phyloP scores from a whole-genome alignment of 176 grass and related monocot genomes.

The Dactylis glomerata region DNA sequence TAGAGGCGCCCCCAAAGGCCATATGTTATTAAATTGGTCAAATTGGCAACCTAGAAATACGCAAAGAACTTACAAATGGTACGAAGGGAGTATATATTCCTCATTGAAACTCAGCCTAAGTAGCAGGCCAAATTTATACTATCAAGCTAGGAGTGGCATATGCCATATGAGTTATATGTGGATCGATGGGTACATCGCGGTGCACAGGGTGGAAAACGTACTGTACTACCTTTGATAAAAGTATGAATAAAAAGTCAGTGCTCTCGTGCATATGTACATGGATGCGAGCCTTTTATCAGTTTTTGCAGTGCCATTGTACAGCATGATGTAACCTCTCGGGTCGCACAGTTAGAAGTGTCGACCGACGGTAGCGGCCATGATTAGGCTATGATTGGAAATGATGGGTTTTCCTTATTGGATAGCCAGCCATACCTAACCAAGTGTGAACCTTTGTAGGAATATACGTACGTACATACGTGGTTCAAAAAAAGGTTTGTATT shows the following conservation, averaged over 20 bases:
- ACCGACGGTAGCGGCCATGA: slow-evolving; percentile 30
- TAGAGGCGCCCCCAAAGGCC: too few relatives aligned
- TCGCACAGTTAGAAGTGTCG: slow-evolving; percentile 18
- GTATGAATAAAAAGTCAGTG: not conserved
- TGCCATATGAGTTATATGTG: not conserved
- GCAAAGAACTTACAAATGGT: too few relatives aligned
- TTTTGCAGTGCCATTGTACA: slow-evolving; percentile 29
- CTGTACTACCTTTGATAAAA: not conserved
- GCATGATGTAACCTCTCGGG: slow-evolving; percentile 28
- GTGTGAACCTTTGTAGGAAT: not conserved
- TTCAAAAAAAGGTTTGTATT: not conserved
- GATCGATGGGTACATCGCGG: not conserved
- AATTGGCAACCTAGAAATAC: too few relatives aligned
- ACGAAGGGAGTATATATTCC: too few relatives aligned
- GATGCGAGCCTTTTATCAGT: slow-evolving; percentile 27
- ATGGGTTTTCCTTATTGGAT: slow-evolving; percentile 29
- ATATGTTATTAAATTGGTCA: too few relatives aligned
- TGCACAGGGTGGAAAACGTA: not conserved
- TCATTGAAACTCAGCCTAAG: too few relatives aligned
- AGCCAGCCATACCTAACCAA: not conserved
- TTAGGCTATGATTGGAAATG: slow-evolving; percentile 39
- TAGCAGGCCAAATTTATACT: not conserved
- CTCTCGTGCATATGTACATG: slow-evolving; percentile 16
- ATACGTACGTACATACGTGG: too few relatives aligned
- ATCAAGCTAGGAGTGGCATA: not conserved